A percentile compares a stretch with the other conserved stretches of the same genome.
phyloP scores from a whole-genome alignment of 1,139 yeast species.

The Candida frijolesensis region DNA sequence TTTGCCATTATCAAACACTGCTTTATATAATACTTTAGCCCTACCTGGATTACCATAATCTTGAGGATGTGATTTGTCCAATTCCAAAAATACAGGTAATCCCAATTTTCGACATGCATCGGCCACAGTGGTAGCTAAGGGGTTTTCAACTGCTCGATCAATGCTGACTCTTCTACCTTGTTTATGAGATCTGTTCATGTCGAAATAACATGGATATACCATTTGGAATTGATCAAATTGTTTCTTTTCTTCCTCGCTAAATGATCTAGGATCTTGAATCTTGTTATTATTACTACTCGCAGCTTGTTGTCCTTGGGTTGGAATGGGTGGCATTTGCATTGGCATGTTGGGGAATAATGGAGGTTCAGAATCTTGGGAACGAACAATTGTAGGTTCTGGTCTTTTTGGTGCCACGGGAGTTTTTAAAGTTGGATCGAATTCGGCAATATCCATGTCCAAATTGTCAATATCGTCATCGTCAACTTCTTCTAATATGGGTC shows the following conservation, averaged over 20 bases:
- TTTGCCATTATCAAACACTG: constrained; percentile 42
- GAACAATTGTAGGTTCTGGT: constrained; percentile 57
- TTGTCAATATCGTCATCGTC: constrained; percentile 89
- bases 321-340: constrained; percentile 16
- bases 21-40: constrained; percentile 70
- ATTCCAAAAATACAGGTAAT: constrained; percentile 63
- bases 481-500: constrained; percentile 83
- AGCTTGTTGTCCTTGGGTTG: constrained; percentile 10
- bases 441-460: constrained; percentile 90
- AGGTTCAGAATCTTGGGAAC: constrained; percentile 59
- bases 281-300: constrained; percentile 20
- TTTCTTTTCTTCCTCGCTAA: constrained; percentile 54
- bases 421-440: constrained; percentile 73
- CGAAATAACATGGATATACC: constrained; percentile 92
- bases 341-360: constrained; percentile 31
- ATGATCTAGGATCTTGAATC: constrained; percentile 40
- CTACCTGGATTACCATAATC: constrained; percentile 98
- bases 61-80: constrained; percentile 91
- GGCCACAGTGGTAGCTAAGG: constrained; percentile 78
- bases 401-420: constrained; percentile 72
- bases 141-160: constrained; percentile 76
- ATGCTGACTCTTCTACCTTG: constrained; percentile 82
- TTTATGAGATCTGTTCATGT: constrained; percentile 68
- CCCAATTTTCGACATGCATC: constrained; percentile 58
- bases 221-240: constrained; percentile 70